Evolutionary conservation across 495 filamentous ascomycete species (phyloP).

Genomic region (Annulohypoxylon moriforme): DNA sequence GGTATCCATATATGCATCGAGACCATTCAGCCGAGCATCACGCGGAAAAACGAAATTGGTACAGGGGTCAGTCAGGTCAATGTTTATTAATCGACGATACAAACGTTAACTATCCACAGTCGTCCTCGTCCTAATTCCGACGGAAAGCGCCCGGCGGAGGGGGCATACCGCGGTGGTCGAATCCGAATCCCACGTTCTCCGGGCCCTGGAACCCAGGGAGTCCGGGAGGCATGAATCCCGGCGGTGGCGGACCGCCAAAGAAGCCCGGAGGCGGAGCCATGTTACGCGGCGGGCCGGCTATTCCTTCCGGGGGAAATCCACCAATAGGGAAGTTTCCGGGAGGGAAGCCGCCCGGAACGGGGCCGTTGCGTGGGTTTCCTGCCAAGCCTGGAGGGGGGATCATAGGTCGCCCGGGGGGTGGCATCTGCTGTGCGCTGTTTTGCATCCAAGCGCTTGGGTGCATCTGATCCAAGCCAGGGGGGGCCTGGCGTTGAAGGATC

Average conservation of each 20-base stretch:
- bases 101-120: background rate
- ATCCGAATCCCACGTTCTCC: constrained; percentile 55
- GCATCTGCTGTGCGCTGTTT: constrained; percentile 53
- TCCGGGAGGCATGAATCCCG: constrained; percentile 57
- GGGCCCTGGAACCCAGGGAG: constrained; percentile 63
- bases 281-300: constrained; percentile 53
- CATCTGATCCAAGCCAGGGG: constrained; percentile 63
- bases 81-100: background rate
- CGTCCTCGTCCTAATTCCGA: constrained; percentile 40
- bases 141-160: constrained; percentile 53
- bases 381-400: constrained; percentile 64
- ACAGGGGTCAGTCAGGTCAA: too few species aligned
- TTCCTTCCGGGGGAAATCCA: constrained; percentile 57
- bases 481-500: constrained; percentile 66
- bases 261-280: constrained; percentile 65
- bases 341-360: constrained; percentile 60
- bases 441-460: constrained; percentile 55
- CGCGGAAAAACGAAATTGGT: background rate
- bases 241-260: constrained; percentile 56
- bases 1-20: background rate
- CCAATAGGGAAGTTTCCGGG: constrained; percentile 61
- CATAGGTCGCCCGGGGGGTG: constrained; percentile 58
- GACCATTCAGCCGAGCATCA: background rate
- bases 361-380: constrained; percentile 55
- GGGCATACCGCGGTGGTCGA: constrained; percentile 58